Base-by-base conservation (phyloP, 2,329 filamentous ascomycete genomes). In the Apiospora pterosperma region DNA sequence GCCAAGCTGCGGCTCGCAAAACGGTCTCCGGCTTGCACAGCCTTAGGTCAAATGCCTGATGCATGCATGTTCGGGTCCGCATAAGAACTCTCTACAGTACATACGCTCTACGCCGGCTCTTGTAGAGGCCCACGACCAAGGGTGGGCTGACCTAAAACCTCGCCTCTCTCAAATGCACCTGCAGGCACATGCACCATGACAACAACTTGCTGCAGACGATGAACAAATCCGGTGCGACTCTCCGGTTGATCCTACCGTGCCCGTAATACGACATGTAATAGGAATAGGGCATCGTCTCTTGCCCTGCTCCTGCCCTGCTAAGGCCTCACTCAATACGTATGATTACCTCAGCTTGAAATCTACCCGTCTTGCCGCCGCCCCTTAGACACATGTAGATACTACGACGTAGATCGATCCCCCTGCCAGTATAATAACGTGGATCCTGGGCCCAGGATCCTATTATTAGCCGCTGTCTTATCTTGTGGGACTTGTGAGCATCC, bases 151-250 rank as follows among this genome's bases (percentile, higher is more conserved):
- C 28, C 48, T 55, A 34, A 34, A 34, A 55, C 28, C 7, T 31
- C 48, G n/a, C 16, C 48, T 19, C 48, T 55, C 48, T n/a, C 16
- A 34, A 34, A 28, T 28, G 23, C 28, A 34, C 48, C 48, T 34
- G 48, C 48, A n/a, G n/a, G n/a, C n/a, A 55, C 28, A 55, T 55
- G 48, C 48, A 55, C 48, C 48, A 55, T 55, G 48, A 55, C 48
- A 55, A 55, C 48, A 55, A 34, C 28, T 34, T 55, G 48, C 48
- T 21, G 48, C 48, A 55, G 48, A 34, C 28, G 28, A 55, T 16
- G 7, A n/a, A 55, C 11, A 19, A n/a, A 34, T 34, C 34, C 48
- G 48, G 48, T 55, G 48, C 48, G 16, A 55, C 48, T 55, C 48
- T 31, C 48, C 48, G 48, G 25, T 8, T 55, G 48, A 55, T 55